Evolutionary conservation across 306 rosid genomes (phyloP), one percentile per base, ranked within the genome.

Genomic region (Acacia confusa): DNA sequence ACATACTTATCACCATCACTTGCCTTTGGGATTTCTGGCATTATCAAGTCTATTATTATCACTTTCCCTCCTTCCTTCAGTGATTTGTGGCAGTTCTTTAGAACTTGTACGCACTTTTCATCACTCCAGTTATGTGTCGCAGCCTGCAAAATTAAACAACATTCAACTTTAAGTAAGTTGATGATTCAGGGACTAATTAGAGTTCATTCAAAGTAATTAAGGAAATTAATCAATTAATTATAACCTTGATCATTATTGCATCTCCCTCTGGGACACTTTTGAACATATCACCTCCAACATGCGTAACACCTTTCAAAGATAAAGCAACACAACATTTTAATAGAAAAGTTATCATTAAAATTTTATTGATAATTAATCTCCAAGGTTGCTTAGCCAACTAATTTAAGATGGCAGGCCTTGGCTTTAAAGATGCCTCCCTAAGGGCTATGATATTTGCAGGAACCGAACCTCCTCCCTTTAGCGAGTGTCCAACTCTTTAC

Each of bases 241-340:
- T 36, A 6, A 78, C 74, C 81, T 64, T 48, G 8, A 73, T 50
- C 58, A 76, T 60, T 25, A 76, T 76, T 27, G 70, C 71, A 40
- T 76, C 70, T 30, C 79, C 80, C 4, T 76, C 77, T 30, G 77
- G 77, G 10, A 73, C 30, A 50, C 65, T 50, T 50, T 30, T 2
- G 64, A 73, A 76, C 80, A 76, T 76, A 19, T 76, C 72, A 7
- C 72, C 80, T 43, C 80, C 80, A 61, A 76, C 60, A 60, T 61
- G 72, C 30, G 47, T 20, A 5, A 76, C 25, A 41, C 75, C 75
- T 70, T 70, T 22, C 2, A 69, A 22, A 40, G 9, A 38, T 1
- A 40, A 68, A 68, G 22, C 27, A 36, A 67, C 2, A 40, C n/a
- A 41, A 65, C 7, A 32, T 32, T 28, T 65, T 65, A 8, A 61